These are phyloP conservation scores for Populus trichocarpa DNA, from an alignment of 441 rosid genomes.

Conservation along the genomic window DNA sequence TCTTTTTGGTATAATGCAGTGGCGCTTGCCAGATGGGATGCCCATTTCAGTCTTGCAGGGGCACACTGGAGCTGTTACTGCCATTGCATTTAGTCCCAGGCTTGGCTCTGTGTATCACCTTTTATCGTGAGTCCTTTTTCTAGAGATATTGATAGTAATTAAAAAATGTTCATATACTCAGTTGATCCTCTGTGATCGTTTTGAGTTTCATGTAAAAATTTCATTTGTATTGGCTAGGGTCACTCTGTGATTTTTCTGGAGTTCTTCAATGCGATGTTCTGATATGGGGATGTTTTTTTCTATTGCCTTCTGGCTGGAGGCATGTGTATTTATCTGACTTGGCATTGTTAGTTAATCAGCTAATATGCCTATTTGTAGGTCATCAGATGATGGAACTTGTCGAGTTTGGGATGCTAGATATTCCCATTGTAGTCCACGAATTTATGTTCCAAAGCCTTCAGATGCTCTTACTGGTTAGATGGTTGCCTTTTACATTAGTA, in stretches of 20 bases:
- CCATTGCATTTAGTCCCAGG: conserved; percentile 96
- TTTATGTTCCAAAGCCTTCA: conserved; percentile 79
- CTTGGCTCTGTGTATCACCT: conserved; percentile 79
- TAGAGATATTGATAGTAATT: conserved; percentile 1
- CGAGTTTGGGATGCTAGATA: conserved; percentile 97
- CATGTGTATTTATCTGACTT: conserved; percentile 10
- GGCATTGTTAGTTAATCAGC: conserved; percentile 18
- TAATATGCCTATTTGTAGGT: conserved; percentile 58
- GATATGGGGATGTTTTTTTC: conserved; percentile 7
- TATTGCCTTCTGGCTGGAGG: conserved; percentile 16
- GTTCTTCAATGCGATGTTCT: conserved; percentile 13
- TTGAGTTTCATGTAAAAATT: conserved; percentile 16
- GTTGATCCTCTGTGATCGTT: conserved; percentile 9
- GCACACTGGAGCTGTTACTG: conserved; percentile 94
- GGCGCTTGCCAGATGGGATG: conserved; percentile 98
- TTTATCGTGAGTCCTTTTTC: conserved; percentile 72
- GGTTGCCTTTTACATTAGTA: conserved; percentile 13
- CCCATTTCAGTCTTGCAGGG: conserved; percentile 94
- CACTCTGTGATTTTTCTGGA: conserved; percentile 9
- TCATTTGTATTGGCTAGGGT: not conserved
- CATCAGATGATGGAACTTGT: conserved; percentile 99
- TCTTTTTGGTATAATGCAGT: conserved; percentile 40
- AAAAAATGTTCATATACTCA: not conserved
- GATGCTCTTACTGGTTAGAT: conserved; percentile 57
- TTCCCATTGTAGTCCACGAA: conserved; percentile 65